Evolutionary conservation across 345 rosid genomes (phyloP).

Genomic region (Citropsis articulata): DNA sequence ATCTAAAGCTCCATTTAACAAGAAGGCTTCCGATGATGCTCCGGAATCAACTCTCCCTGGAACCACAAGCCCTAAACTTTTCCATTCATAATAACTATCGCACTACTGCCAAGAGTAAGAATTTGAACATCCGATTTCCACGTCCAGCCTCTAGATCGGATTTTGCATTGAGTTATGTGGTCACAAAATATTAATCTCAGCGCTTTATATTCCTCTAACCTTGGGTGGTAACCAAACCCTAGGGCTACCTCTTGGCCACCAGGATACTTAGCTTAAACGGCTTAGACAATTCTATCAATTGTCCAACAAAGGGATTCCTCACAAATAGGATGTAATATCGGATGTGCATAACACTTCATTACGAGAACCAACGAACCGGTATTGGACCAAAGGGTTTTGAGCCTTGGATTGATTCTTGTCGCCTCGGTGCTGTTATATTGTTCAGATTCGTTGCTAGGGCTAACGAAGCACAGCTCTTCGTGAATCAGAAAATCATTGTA

Average conservation of each 20-base stretch:
- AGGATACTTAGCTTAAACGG: background rate
- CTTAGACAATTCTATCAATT: background rate
- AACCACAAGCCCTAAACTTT: background rate
- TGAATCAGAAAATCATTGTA: background rate
- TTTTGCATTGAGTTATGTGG: background rate
- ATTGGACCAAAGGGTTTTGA: background rate
- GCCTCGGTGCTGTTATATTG: background rate
- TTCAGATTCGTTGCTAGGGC: background rate
- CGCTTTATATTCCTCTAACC: background rate
- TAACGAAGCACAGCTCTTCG: background rate
- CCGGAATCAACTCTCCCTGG: background rate
- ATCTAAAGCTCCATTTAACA: background rate
- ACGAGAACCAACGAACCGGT: background rate
- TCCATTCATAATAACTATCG: background rate
- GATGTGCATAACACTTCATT: background rate
- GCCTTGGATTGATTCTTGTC: background rate
- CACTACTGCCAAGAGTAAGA: background rate
- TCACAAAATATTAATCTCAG: background rate
- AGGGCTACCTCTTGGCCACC: background rate
- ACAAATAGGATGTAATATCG: background rate
- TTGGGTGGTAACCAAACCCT: background rate
- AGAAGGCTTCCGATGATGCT: background rate
- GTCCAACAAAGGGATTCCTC: background rate
- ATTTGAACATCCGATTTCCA: background rate
- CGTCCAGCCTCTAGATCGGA: background rate